Conservation (phyloP, 306 rosid species). For the Purshia tridentata region DNA sequence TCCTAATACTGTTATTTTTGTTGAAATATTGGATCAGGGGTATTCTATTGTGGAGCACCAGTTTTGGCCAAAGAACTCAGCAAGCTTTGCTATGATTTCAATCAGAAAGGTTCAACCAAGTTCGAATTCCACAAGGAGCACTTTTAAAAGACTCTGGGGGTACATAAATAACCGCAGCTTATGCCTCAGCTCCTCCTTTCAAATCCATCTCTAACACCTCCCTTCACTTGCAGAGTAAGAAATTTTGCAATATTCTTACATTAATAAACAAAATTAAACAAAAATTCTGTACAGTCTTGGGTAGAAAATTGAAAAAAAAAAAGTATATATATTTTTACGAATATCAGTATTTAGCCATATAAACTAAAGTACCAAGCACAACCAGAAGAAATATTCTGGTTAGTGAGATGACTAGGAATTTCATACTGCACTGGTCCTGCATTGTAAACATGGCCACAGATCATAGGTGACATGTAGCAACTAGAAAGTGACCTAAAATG, state of each 20-base stretch:
- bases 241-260: conserved; percentile 33
- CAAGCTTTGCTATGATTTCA: conserved; percentile 91
- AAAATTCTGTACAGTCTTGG: conserved; percentile 47
- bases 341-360: conserved; percentile 9
- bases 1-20: conserved; percentile 23
- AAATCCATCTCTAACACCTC: conserved; percentile 27
- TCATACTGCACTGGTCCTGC: conserved; percentile 32
- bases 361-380: conserved; percentile 3
- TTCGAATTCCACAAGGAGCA: conserved; percentile 99
- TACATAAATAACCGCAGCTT: conserved; percentile 7
- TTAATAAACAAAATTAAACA: conserved; percentile 33
- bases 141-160: conserved; percentile 45
- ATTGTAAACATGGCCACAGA: conserved; percentile 33
- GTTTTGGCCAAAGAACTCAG: conserved; percentile 91
- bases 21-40: conserved; percentile 55
- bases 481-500: conserved; percentile 16
- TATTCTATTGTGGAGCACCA: conserved; percentile 96
- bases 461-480: conserved; percentile 23
- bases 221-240: conserved; percentile 29
- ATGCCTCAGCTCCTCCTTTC: conserved; percentile 22
- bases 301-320: neutral
- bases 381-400: conserved; percentile 25
- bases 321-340: neutral
- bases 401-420: conserved; percentile 18
- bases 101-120: conserved; percentile 92